A percentile compares a stretch with the other conserved stretches of the same genome.
phyloP scores from a whole-genome alignment of 129 eudicot species.

The Silybum marianum region DNA sequence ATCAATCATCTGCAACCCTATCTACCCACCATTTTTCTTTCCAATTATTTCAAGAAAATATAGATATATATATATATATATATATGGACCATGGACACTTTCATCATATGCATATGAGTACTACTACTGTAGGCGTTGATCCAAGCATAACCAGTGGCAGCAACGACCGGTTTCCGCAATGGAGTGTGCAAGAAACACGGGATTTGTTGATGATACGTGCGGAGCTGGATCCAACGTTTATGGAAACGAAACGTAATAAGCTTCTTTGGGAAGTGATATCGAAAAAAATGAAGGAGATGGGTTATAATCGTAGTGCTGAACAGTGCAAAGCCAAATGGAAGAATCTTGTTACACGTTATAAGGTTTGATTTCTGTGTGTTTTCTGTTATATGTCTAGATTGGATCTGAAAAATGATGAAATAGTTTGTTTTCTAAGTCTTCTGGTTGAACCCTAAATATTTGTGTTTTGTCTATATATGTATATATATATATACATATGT shows the following conservation, averaged over 20 bases:
- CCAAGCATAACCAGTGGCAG: slow-evolving; percentile 28
- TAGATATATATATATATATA: not conserved
- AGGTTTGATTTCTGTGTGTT: slow-evolving; percentile 43
- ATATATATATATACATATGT: no score
- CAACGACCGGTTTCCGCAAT: slow-evolving; percentile 78
- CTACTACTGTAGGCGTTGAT: slow-evolving; percentile 28
- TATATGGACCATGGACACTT: slow-evolving; percentile 38
- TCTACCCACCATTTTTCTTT: slow-evolving; percentile 25
- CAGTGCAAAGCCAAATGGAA: slow-evolving; percentile 98
- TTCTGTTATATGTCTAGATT: not conserved
- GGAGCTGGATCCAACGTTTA: slow-evolving; percentile 75
- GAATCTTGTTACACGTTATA: slow-evolving; percentile 83
- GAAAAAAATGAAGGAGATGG: slow-evolving; percentile 69
- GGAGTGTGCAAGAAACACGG: slow-evolving; percentile 88
- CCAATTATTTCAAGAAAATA: not conserved
- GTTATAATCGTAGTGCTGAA: slow-evolving; percentile 74
- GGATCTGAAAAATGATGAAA: not conserved
- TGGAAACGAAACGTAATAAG: slow-evolving; percentile 89
- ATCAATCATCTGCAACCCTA: slow-evolving; percentile 16
- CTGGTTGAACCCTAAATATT: not conserved
- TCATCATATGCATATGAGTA: slow-evolving; percentile 36
- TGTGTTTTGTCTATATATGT: not conserved
- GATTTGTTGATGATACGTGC: slow-evolving; percentile 79
- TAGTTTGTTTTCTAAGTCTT: not conserved
- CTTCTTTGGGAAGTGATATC: slow-evolving; percentile 75